phyloP scores from a whole-genome alignment of 768 basidiomycete species.

The Neoboletus brunneissimus region DNA sequence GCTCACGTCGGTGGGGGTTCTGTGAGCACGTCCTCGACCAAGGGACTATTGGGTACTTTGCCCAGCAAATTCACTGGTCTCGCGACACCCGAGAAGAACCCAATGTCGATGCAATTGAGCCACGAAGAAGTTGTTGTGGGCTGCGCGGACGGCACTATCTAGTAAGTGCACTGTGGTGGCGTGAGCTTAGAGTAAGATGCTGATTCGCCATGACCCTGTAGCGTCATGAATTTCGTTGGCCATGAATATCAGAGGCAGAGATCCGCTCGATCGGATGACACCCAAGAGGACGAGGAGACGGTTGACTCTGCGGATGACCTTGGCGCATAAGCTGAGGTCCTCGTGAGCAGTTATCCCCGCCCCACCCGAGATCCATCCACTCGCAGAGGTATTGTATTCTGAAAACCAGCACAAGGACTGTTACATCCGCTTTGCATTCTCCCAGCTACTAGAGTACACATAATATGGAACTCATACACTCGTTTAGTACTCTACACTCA shows the following conservation, averaged over 20 bases:
- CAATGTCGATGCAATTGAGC: slow-evolving; percentile 90
- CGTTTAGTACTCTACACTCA: slow-evolving; percentile 24
- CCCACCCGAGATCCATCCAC: not conserved
- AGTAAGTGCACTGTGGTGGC: slow-evolving; percentile 48
- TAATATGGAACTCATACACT: slow-evolving; percentile 7
- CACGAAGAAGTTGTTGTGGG: slow-evolving; percentile 91
- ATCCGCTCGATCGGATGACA: not conserved
- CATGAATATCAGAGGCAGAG: slow-evolving; percentile 47
- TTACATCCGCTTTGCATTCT: not conserved
- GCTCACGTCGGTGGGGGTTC: slow-evolving; percentile 39
- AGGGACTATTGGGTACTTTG: slow-evolving; percentile 59
- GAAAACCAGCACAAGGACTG: slow-evolving; percentile 8
- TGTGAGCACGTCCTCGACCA: slow-evolving; percentile 36
- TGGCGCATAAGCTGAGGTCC: slow-evolving; percentile 3
- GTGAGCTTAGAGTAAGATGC: not conserved
- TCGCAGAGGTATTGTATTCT: not conserved
- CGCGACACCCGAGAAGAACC: slow-evolving; percentile 88
- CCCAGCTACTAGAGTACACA: slow-evolving; percentile 4
- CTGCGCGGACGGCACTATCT: slow-evolving; percentile 88
- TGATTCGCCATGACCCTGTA: slow-evolving; percentile 23
- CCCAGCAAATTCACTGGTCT: slow-evolving; percentile 74
- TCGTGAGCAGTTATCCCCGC: not conserved
- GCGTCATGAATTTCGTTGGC: slow-evolving; percentile 63
- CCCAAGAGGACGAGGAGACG: slow-evolving; percentile 11
- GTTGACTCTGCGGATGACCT: slow-evolving; percentile 17